A percentile compares a stretch with the other conserved stretches of the same genome.
phyloP scores from a whole-genome alignment of 108 stramenopile genomes.

The Seminavis robusta region DNA sequence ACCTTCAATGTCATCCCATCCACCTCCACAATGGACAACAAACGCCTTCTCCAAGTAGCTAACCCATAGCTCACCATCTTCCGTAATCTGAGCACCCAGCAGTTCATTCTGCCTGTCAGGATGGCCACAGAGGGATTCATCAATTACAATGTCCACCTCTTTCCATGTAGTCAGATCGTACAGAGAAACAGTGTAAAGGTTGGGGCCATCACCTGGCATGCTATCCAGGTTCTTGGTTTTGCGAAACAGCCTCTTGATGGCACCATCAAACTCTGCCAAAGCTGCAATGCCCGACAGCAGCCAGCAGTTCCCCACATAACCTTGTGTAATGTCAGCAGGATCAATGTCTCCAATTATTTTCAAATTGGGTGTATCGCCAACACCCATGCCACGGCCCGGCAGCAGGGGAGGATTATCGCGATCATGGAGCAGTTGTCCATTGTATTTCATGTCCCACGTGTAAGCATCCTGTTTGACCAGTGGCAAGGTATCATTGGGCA shows the following conservation, averaged over 20 bases:
- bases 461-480: no score
- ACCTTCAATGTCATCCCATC: conserved; percentile 33
- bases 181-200: conserved; percentile 14
- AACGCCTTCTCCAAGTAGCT: conserved; percentile 23
- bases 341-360: no score
- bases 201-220: conserved; percentile 10
- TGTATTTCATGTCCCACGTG: no score
- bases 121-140: conserved; percentile 11
- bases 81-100: conserved; percentile 11
- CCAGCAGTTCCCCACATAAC: no score
- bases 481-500: no score
- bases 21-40: conserved; percentile 25
- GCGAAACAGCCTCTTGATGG: conserved; percentile 20
- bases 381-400: no score
- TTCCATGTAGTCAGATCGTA: conserved; percentile 17
- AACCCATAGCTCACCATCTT: conserved; percentile 19
- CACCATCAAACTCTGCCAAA: conserved; percentile 26
- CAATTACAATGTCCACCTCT: conserved; percentile 23
- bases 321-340: no score
- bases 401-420: no score
- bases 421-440: no score
- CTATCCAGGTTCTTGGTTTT: conserved; percentile 13
- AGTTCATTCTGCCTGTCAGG: neutral
- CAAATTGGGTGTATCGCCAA: no score
- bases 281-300: conserved; percentile 14